phyloP scores from a whole-genome alignment of 202 grass and related monocot species.

The Schoenoplectus triqueter region DNA sequence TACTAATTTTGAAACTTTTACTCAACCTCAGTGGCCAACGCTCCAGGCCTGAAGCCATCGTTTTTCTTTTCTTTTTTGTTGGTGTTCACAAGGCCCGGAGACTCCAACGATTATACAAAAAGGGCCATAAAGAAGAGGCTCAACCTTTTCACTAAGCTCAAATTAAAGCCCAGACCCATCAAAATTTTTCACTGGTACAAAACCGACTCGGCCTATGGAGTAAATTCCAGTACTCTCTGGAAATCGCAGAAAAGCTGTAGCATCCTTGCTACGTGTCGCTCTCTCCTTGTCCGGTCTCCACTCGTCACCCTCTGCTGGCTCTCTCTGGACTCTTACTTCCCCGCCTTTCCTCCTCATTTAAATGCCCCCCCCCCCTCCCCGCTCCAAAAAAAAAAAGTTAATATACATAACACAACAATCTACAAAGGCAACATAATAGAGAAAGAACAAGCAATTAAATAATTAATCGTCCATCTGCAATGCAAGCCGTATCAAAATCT shows the following conservation, averaged over 20 bases:
- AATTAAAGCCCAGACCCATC: not conserved
- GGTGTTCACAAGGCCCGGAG: not conserved
- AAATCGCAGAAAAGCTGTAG: not conserved
- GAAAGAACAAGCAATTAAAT: not conserved
- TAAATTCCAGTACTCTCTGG: constrained; percentile 30
- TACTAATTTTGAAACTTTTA: no score
- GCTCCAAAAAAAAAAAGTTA: not conserved
- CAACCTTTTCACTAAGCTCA: not conserved
- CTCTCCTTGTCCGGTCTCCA: constrained; percentile 35
- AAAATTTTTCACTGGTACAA: not conserved
- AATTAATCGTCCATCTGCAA: not conserved
- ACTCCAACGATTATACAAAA: not conserved
- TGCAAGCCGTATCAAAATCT: constrained; percentile 25
- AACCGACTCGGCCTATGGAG: not conserved
- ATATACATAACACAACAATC: not conserved
- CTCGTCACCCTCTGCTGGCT: constrained; percentile 30
- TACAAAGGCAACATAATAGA: not conserved
- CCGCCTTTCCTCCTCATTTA: not conserved
- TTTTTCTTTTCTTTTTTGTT: no score
- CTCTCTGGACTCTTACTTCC: constrained; percentile 29
- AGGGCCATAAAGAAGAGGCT: not conserved
- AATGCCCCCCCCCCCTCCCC: not conserved
- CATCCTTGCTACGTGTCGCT: constrained; percentile 49
- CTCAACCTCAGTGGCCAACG: no score
- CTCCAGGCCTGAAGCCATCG: no score